Percentiles rank a stretch among this genome's conserved stretches.
Conservation (phyloP, 192 early-diverging fungal species). For the Chytriomyces hyalinus region DNA sequence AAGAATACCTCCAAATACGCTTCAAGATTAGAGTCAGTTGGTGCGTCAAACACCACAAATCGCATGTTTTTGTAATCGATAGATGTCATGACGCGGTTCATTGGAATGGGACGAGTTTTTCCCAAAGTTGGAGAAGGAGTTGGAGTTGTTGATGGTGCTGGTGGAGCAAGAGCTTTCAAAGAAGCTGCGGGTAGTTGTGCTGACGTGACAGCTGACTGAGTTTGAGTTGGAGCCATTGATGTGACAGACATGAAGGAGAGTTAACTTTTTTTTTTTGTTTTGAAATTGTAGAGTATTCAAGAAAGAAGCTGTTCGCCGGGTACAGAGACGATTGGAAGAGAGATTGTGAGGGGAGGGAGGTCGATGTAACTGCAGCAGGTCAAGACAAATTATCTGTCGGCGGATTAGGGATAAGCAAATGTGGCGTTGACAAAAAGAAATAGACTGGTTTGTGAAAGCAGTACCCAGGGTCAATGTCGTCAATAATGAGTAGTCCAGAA, state of each 20-base stretch:
- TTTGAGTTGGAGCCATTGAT: too few relatives aligned
- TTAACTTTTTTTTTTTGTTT: too few relatives aligned
- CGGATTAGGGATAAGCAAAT: too few relatives aligned
- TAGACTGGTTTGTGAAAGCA: neutral
- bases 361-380: too few relatives aligned
- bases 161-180: constrained; percentile 52
- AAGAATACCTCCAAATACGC: constrained; percentile 64
- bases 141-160: constrained; percentile 41
- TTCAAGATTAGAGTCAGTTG: constrained; percentile 70
- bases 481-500: constrained; percentile 14
- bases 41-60: constrained; percentile 80
- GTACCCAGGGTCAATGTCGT: constrained; percentile 13
- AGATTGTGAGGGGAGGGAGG: too few relatives aligned
- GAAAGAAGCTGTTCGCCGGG: too few relatives aligned
- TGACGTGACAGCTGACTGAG: neutral
- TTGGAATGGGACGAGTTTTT: neutral
- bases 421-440: too few relatives aligned
- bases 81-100: constrained; percentile 17
- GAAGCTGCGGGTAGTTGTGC: neutral
- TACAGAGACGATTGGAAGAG: too few relatives aligned
- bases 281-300: too few relatives aligned
- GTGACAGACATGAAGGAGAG: too few relatives aligned
- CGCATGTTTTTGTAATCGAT: constrained; percentile 70
- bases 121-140: constrained; percentile 41
- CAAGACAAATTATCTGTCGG: too few relatives aligned